Conservation (phyloP, 2,329 filamentous ascomycete species). For the Aaosphaeria arxii region DNA sequence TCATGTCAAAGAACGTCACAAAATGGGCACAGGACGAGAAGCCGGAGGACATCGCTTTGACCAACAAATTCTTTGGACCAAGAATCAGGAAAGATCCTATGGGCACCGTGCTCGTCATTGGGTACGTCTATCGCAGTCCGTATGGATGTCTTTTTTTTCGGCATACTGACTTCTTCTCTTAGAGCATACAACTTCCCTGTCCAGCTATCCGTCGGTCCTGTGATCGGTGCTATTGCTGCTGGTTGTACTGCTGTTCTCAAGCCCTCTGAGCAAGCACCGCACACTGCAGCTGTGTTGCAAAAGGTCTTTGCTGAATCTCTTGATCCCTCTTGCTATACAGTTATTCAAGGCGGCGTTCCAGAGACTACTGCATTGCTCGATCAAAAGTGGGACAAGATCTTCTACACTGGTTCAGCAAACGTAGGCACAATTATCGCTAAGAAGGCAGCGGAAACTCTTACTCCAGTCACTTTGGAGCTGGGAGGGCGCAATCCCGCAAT, state of each 20-base stretch:
- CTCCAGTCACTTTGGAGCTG: conserved; percentile 84
- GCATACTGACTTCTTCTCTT: not conserved
- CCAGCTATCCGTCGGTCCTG: conserved; percentile 71
- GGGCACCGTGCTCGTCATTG: conserved; percentile 79
- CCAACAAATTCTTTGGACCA: conserved; percentile 67
- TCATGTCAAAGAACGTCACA: conserved; percentile 72
- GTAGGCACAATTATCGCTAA: conserved; percentile 64
- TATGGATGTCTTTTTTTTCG: too few relatives aligned
- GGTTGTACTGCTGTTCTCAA: conserved; percentile 90
- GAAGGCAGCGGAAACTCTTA: conserved; percentile 57
- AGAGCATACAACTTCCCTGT: conserved; percentile 91
- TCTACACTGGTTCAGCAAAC: conserved; percentile 79
- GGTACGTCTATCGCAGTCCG: conserved; percentile 43
- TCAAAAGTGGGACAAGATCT: conserved; percentile 96
- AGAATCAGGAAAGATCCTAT: conserved; percentile 84
- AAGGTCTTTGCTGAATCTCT: conserved; percentile 73
- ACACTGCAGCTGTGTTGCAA: conserved; percentile 74
- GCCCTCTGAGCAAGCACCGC: conserved; percentile 79
- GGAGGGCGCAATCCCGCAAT: conserved; percentile 92
- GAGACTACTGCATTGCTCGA: conserved; percentile 81
- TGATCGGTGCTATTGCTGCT: conserved; percentile 87
- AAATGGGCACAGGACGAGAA: conserved; percentile 81
- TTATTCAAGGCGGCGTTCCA: conserved; percentile 76
- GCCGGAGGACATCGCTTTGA: conserved; percentile 65
- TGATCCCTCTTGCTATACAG: conserved; percentile 71